Conservation (phyloP, 2,329 filamentous ascomycete species). For the Mycosphaerella sp. region DNA sequence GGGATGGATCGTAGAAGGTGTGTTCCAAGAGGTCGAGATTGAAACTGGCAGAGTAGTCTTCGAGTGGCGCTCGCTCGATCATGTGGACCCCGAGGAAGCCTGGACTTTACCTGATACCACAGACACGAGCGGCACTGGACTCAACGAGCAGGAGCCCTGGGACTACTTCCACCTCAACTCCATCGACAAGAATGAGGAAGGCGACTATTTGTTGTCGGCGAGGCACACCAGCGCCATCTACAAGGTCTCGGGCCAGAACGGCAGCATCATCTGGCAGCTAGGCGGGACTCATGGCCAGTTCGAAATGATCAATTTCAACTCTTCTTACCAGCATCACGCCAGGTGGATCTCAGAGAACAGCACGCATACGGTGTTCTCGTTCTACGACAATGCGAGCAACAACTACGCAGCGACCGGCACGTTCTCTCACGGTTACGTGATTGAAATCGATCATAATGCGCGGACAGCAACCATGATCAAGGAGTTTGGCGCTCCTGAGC, state of each 20-base stretch:
- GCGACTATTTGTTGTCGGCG: constrained; percentile 47
- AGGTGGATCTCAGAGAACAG: constrained; percentile 43
- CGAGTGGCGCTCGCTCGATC: constrained; percentile 54
- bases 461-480: constrained; percentile 44
- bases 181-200: constrained; percentile 45
- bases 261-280: constrained; percentile 46
- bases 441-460: constrained; percentile 41
- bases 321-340: constrained; percentile 51
- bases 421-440: constrained; percentile 43
- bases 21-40: constrained; percentile 52
- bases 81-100: constrained; percentile 48
- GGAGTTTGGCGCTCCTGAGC: constrained; percentile 46
- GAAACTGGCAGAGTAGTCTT: constrained; percentile 52
- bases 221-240: constrained; percentile 44
- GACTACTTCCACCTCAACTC: constrained; percentile 54
- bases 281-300: constrained; percentile 47
- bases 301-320: constrained; percentile 43
- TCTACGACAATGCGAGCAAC: constrained; percentile 52
- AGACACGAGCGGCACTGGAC: constrained; percentile 43
- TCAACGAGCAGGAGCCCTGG: constrained; percentile 44
- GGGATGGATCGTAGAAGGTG: constrained; percentile 48
- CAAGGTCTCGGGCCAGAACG: constrained; percentile 44
- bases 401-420: constrained; percentile 39
- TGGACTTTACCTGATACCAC: constrained; percentile 42
- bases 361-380: constrained; percentile 46